Evolutionary conservation across 768 basidiomycete genomes (phyloP).

Genomic region (Hygrocybe punicea): DNA sequence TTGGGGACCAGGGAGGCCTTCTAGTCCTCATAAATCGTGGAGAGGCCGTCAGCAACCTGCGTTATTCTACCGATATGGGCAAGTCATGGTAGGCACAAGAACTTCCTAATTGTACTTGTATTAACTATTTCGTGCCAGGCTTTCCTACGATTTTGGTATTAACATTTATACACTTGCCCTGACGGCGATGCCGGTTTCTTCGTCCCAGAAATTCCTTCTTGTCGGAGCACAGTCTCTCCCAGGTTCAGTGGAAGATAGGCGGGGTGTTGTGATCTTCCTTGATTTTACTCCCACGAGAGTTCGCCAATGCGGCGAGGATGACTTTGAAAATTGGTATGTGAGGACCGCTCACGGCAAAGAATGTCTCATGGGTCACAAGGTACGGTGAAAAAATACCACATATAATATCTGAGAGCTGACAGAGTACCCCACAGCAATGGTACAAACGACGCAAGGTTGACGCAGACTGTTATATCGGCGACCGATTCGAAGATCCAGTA

Average conservation of each 20-base stretch:
- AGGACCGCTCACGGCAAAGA: slow-evolving; percentile 52
- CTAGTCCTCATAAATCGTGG: slow-evolving; percentile 84
- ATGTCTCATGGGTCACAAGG: slow-evolving; percentile 95
- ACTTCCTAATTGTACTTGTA: not conserved
- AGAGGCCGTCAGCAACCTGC: slow-evolving; percentile 59
- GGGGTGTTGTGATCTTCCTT: slow-evolving; percentile 71
- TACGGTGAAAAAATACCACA: slow-evolving; percentile 22
- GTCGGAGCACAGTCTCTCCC: slow-evolving; percentile 70
- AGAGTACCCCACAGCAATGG: slow-evolving; percentile 67
- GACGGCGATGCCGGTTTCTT: slow-evolving; percentile 91
- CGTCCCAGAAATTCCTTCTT: slow-evolving; percentile 92
- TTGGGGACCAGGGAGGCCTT: slow-evolving; percentile 86
- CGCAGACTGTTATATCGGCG: slow-evolving; percentile 84
- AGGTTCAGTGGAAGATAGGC: slow-evolving; percentile 53
- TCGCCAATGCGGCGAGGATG: slow-evolving; percentile 62
- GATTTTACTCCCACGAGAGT: slow-evolving; percentile 74
- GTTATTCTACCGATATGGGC: slow-evolving; percentile 82
- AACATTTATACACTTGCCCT: slow-evolving; percentile 69
- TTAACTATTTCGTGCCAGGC: slow-evolving; percentile 43
- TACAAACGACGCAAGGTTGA: slow-evolving; percentile 79
- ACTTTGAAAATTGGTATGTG: slow-evolving; percentile 90
- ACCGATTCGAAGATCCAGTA: slow-evolving; percentile 85
- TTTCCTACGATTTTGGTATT: slow-evolving; percentile 63
- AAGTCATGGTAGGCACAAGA: slow-evolving; percentile 63
- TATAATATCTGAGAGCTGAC: not conserved